Conservation (phyloP, 225 moss, liverwort and hornwort genomes). For the Climacium dendroides region DNA sequence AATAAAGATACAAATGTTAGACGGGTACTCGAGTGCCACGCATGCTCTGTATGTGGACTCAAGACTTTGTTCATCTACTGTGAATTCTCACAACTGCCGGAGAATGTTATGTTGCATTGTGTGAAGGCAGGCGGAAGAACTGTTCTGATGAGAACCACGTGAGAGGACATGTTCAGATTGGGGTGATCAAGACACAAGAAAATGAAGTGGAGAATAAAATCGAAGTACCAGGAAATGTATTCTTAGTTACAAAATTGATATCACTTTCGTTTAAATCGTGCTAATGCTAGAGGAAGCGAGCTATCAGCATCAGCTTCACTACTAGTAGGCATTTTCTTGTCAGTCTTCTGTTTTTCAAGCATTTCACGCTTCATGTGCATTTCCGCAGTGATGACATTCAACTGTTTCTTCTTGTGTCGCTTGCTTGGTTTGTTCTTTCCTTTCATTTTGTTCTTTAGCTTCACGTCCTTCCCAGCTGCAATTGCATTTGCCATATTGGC, state of each 20-base stretch:
- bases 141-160: neutral
- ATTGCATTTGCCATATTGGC: conserved; percentile 51
- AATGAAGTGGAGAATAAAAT: neutral
- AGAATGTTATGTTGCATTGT: neutral
- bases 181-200: neutral
- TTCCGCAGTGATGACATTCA: conserved; percentile 53
- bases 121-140: neutral
- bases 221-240: neutral
- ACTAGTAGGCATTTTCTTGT: neutral
- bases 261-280: conserved; percentile 57
- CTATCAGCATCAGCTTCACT: neutral
- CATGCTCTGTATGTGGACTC: neutral
- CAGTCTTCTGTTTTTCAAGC: conserved; percentile 46
- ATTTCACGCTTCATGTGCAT: conserved; percentile 47
- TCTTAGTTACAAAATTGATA: neutral
- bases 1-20: neutral
- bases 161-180: neutral
- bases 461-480: conserved; percentile 54
- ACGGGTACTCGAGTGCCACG: neutral
- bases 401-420: conserved; percentile 60
- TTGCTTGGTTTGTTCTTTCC: conserved; percentile 85
- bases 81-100: neutral
- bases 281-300: conserved; percentile 55
- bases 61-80: neutral
- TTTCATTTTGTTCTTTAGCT: conserved; percentile 71